Evolutionary conservation across 352 stramenopile species (phyloP), one percentile per base, ranked within the genome.

Genomic region (Phytophthora ohioensis): DNA sequence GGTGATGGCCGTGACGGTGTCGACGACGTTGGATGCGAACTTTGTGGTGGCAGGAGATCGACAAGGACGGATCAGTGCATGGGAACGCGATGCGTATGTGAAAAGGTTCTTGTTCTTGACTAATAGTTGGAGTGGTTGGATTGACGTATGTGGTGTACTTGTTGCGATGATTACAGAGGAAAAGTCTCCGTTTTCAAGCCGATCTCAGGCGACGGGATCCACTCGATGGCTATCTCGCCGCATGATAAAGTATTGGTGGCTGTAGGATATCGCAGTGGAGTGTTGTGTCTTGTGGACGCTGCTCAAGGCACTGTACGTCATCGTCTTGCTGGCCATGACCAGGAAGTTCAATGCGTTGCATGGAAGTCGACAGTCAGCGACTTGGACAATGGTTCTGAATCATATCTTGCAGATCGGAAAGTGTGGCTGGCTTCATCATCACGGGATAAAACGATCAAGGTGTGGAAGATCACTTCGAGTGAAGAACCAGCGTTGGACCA

Each of bases 251-350:
- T 67, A n/a, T 52, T 91, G 10, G 74, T 92, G 13, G 87, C 85
- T 7, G 79, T 94, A 9, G 87, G 87, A 27, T 94, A 85, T 60
- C 79, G 87, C 15, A 94, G 85, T 65, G 87, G 87, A 2, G 67
- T 82, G 12, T 54, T 94, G 3, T 90, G 85, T 35, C 41, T 93
- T n/a, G 54, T 92, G 2, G 80, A 93, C 34, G 49, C 71, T 15
- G 56, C 66, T 0, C 64, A 78, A 42, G 70, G 78, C 0, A 59
- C 13, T 11, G 51, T 92, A 4, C 66, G 65, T 0, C 70, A 87
- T 34, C 79, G 84, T 2, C 70, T 92, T 32, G 73, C 82, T 34
- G 84, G 84, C 1, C 87, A 94, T 62, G 82, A 92, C 15, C 80
- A 92, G 39, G 87, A 94, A 79, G 72, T 94, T 21, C 87, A 94